These are phyloP conservation scores for Phytophthora foliorum DNA, from an alignment of 352 stramenopile genomes.

Conservation along the genomic window DNA sequence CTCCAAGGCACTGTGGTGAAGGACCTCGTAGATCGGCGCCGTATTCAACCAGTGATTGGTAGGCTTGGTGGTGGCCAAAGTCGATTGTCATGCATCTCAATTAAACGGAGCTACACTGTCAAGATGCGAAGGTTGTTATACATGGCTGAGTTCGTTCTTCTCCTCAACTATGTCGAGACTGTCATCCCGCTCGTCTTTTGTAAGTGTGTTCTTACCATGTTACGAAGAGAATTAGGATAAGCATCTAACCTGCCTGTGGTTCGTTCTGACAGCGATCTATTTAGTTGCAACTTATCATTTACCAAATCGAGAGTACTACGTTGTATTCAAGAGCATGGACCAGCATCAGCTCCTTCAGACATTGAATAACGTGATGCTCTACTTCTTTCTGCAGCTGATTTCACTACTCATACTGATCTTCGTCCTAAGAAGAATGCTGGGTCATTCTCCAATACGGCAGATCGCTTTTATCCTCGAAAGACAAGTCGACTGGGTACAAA, in stretches of 20 bases:
- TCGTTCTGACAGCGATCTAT: constrained; percentile 3
- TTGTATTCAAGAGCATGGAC: not conserved
- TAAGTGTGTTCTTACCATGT: constrained; percentile 1
- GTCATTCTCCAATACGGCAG: constrained; percentile 25
- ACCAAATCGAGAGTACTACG: constrained; percentile 28
- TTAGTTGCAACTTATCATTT: constrained; percentile 8
- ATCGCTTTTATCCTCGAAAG: constrained; percentile 49
- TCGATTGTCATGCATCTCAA: not conserved
- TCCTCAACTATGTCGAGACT: constrained; percentile 27
- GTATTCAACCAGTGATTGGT: too few species aligned
- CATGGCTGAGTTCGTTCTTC: constrained; percentile 20
- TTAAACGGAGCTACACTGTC: not conserved
- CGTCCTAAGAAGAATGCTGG: constrained; percentile 4
- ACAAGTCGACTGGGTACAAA: constrained; percentile 29
- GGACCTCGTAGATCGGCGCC: too few species aligned
- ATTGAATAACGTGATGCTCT: constrained; percentile 8
- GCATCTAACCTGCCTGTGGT: too few species aligned
- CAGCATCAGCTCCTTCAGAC: constrained; percentile 1
- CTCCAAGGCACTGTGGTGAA: too few species aligned
- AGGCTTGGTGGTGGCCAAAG: too few species aligned
- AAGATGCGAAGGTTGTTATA: constrained; percentile 15
- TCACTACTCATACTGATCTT: constrained; percentile 1
- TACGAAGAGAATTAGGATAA: too few species aligned
- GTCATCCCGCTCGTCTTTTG: constrained; percentile 27
- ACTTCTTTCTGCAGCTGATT: constrained; percentile 10